Evolutionary conservation across 768 basidiomycete species (phyloP).

Genomic region (Tricholoma matsutake): DNA sequence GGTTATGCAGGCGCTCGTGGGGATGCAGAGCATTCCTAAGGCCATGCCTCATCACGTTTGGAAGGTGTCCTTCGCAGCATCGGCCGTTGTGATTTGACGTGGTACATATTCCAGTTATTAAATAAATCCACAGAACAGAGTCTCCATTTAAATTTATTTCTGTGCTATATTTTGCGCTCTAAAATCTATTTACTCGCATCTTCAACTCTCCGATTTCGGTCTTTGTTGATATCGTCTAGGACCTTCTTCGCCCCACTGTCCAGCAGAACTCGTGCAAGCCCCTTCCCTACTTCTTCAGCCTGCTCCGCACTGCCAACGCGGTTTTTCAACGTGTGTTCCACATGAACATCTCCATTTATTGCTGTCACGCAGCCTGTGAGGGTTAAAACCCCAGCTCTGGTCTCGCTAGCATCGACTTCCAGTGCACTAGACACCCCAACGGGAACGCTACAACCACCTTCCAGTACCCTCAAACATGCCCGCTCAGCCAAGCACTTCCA

Average conservation of each 20-base stretch:
- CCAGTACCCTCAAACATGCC: constrained; percentile 81
- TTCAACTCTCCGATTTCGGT: constrained; percentile 49
- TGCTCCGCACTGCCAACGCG: constrained; percentile 51
- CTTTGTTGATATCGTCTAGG: constrained; percentile 76
- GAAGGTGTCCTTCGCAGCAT: constrained; percentile 20
- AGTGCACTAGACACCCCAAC: constrained; percentile 74
- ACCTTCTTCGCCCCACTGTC: constrained; percentile 74
- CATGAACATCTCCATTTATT: constrained; percentile 68
- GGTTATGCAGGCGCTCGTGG: constrained; percentile 66
- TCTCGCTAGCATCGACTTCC: constrained; percentile 24
- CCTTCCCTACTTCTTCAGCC: constrained; percentile 66
- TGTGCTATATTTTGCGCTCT: not conserved
- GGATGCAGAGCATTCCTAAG: constrained; percentile 50
- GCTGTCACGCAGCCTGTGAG: constrained; percentile 85
- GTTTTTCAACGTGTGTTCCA: constrained; percentile 58
- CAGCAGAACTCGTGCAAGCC: constrained; percentile 62
- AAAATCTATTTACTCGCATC: constrained; percentile 22
- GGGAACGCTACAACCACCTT: constrained; percentile 97
- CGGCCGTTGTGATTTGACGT: constrained; percentile 24
- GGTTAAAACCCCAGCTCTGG: constrained; percentile 41
- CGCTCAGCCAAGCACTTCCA: constrained; percentile 84
- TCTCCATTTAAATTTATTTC: not conserved
- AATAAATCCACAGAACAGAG: not conserved
- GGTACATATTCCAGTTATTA: constrained; percentile 20
- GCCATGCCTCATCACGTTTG: constrained; percentile 22